Evolutionary conservation across 1,284 basidiomycete species (phyloP).

Genomic region (Ustilago hordei): DNA sequence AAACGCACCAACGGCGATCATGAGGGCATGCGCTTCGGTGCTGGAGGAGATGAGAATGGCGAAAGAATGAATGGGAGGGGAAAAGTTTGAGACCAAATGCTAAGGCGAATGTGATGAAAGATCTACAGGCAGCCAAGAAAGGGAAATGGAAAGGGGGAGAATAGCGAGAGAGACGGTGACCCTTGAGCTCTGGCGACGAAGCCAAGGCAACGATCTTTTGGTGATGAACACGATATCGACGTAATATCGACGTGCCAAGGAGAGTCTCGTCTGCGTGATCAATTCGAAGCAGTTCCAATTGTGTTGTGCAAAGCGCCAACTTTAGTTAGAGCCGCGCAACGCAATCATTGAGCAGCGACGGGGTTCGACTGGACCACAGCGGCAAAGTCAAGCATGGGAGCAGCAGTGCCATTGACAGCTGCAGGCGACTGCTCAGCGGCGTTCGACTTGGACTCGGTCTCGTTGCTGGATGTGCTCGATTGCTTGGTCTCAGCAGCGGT

Average conservation of each 20-base stretch:
- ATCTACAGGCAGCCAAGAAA: constrained; percentile 1
- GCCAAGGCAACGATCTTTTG: background rate
- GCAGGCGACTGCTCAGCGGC: constrained; percentile 13
- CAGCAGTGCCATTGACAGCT: constrained; percentile 11
- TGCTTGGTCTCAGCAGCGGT: constrained; percentile 16
- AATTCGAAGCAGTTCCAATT: background rate
- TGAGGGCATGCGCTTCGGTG: background rate
- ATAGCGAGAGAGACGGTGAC: background rate
- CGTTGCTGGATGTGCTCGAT: constrained; percentile 5
- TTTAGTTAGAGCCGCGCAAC: background rate
- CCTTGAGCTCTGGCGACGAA: background rate
- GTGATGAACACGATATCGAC: background rate
- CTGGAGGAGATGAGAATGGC: background rate
- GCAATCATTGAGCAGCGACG: constrained; percentile 43
- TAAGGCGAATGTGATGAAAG: background rate
- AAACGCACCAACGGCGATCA: background rate
- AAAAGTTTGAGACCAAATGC: background rate
- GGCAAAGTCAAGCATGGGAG: constrained; percentile 56
- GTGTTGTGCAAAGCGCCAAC: background rate
- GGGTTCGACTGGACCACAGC: constrained; percentile 56
- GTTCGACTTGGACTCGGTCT: constrained; percentile 27
- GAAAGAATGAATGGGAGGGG: constrained; percentile 3
- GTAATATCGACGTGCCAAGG: background rate
- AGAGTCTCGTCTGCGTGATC: background rate
- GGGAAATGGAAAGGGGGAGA: background rate